phyloP scores from a whole-genome alignment of 2,329 filamentous ascomycete species.

The Xylariaceae sp. region DNA sequence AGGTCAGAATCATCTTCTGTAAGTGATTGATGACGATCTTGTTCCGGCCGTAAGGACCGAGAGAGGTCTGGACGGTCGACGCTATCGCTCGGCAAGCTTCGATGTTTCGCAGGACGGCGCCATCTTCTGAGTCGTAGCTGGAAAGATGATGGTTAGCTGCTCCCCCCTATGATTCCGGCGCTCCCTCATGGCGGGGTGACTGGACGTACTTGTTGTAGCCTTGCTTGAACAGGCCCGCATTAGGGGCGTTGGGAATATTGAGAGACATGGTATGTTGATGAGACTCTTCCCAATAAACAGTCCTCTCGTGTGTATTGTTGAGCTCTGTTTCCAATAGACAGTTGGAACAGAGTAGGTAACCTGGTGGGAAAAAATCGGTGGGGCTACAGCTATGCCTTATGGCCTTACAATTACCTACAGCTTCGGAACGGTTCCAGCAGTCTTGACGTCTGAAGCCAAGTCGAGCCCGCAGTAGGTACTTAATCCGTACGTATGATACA shows the following conservation, averaged over 20 bases:
- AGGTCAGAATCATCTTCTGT: constrained; percentile 99
- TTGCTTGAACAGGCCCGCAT: constrained; percentile 88
- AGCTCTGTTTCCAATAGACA: background rate
- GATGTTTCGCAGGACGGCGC: constrained; percentile 95
- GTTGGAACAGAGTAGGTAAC: constrained; percentile 2
- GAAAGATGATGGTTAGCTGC: constrained; percentile 30
- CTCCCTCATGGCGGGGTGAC: constrained; percentile 25
- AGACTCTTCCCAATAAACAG: background rate
- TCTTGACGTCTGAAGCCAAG: background rate
- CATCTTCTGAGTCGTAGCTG: constrained; percentile 99
- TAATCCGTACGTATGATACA: background rate
- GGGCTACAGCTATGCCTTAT: constrained; percentile 8
- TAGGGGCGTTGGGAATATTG: constrained; percentile 90
- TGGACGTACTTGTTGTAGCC: constrained; percentile 82
- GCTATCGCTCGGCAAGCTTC: constrained; percentile 96
- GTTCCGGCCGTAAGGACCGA: constrained; percentile 96
- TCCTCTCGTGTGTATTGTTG: background rate
- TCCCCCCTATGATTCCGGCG: constrained; percentile 10
- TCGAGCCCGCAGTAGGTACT: background rate
- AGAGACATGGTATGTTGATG: constrained; percentile 78
- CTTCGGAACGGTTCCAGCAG: background rate
- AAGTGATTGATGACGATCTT: constrained; percentile 99
- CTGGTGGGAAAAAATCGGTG: constrained; percentile 22
- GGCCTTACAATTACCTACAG: too few relatives aligned
- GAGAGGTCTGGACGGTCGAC: constrained; percentile 91